Evolutionary conservation across 1,139 yeast species (phyloP).

Genomic region (Candida sp.): DNA sequence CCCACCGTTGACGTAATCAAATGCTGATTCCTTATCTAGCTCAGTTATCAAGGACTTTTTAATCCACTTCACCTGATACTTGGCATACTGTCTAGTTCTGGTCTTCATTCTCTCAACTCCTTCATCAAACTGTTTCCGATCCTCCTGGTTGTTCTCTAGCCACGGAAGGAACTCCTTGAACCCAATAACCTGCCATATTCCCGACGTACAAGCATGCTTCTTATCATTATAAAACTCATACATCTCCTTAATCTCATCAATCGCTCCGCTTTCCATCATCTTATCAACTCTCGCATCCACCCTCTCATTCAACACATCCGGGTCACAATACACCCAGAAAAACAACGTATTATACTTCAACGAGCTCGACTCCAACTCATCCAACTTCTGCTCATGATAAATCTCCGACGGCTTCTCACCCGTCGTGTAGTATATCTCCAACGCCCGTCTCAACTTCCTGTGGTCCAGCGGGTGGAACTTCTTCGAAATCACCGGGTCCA

Average conservation of each 20-base stretch:
- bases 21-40: slow-evolving; percentile 53
- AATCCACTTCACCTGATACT: slow-evolving; percentile 94
- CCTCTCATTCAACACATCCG: slow-evolving; percentile 58
- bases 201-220: slow-evolving; percentile 56
- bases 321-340: slow-evolving; percentile 87
- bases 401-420: slow-evolving; percentile 73
- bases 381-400: slow-evolving; percentile 61
- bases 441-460: slow-evolving; percentile 76
- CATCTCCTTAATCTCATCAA: slow-evolving; percentile 68
- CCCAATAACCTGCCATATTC: slow-evolving; percentile 96
- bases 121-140: slow-evolving; percentile 31
- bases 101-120: slow-evolving; percentile 82
- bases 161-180: slow-evolving; percentile 93
- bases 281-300: slow-evolving; percentile 81
- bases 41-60: slow-evolving; percentile 70
- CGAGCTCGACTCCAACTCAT: slow-evolving; percentile 47
- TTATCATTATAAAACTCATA: slow-evolving; percentile 39
- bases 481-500: slow-evolving; percentile 75
- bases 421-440: slow-evolving; percentile 77
- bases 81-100: slow-evolving; percentile 86
- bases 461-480: slow-evolving; percentile 94
- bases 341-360: slow-evolving; percentile 70
- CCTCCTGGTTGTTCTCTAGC: slow-evolving; percentile 35
- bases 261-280: slow-evolving; percentile 75
- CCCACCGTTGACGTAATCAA: slow-evolving; percentile 60